Conservation (phyloP, 495 filamentous ascomycete genomes). For the Xylaria sp. region DNA sequence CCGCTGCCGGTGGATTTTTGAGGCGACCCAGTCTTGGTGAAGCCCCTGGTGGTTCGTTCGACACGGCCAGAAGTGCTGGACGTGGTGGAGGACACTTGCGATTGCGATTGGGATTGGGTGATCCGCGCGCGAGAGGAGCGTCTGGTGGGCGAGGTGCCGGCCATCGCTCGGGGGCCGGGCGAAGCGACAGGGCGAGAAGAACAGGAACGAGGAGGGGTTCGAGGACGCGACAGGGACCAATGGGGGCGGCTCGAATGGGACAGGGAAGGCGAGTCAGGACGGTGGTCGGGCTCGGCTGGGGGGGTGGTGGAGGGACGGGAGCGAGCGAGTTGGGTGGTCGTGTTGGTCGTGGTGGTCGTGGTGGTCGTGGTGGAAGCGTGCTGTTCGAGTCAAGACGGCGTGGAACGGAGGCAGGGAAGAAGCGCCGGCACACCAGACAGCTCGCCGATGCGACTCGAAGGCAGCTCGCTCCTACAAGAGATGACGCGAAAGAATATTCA, state of each 20-base stretch:
- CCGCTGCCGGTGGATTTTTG: conserved; percentile 74
- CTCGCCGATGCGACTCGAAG: conserved; percentile 25
- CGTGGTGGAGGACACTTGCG: conserved; percentile 81
- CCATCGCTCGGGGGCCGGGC: conserved; percentile 53
- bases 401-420: conserved; percentile 22
- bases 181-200: conserved; percentile 41
- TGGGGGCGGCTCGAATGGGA: conserved; percentile 15
- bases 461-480: conserved; percentile 32
- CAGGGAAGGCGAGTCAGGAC: conserved; percentile 21
- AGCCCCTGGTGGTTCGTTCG: conserved; percentile 73
- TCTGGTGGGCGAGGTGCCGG: conserved; percentile 69
- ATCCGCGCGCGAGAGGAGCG: conserved; percentile 91
- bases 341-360: too few relatives aligned
- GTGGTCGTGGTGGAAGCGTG: background rate
- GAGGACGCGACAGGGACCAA: conserved; percentile 29
- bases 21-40: conserved; percentile 75
- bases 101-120: conserved; percentile 76
- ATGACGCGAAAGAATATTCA: conserved; percentile 35
- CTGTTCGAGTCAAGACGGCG: conserved; percentile 26
- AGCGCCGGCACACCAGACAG: conserved; percentile 16
- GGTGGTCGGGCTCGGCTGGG: conserved; percentile 14
- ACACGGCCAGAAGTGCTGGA: conserved; percentile 66
- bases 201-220: conserved; percentile 26
- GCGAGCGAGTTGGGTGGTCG: conserved; percentile 1
- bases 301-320: conserved; percentile 11